Evolutionary conservation across 1,284 basidiomycete species (phyloP).

Genomic region (Cutaneotrichosporon cavernicola): DNA sequence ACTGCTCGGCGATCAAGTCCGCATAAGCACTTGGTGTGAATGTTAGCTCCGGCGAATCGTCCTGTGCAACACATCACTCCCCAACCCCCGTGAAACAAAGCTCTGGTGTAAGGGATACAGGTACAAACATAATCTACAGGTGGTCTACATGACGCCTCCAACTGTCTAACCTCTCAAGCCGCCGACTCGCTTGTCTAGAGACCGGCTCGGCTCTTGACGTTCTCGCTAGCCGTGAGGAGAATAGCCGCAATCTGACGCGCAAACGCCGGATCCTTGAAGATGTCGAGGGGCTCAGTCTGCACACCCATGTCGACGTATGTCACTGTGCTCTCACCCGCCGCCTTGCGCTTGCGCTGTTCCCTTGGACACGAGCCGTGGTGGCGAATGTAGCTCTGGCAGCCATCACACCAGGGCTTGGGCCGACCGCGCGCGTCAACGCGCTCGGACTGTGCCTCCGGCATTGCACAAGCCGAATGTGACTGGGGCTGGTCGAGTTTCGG

Average conservation of each 20-base stretch:
- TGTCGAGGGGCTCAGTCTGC: not conserved
- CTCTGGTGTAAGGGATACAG: not conserved
- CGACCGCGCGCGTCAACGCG: not conserved
- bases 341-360: not conserved
- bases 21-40: no score
- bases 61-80: no score
- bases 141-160: not conserved
- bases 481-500: not conserved
- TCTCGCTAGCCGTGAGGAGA: not conserved
- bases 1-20: no score
- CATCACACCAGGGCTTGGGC: not conserved
- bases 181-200: not conserved
- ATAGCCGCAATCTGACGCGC: not conserved
- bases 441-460: not conserved
- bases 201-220: not conserved
- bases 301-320: not conserved
- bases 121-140: not conserved
- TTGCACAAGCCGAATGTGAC: not conserved
- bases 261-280: not conserved
- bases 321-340: not conserved
- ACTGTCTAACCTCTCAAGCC: not conserved
- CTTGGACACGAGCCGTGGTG: not conserved
- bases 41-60: no score
- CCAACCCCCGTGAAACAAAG: no score
- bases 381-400: not conserved